phyloP scores from a whole-genome alignment of 345 rosid species.

The Gynandropsis gynandra region DNA sequence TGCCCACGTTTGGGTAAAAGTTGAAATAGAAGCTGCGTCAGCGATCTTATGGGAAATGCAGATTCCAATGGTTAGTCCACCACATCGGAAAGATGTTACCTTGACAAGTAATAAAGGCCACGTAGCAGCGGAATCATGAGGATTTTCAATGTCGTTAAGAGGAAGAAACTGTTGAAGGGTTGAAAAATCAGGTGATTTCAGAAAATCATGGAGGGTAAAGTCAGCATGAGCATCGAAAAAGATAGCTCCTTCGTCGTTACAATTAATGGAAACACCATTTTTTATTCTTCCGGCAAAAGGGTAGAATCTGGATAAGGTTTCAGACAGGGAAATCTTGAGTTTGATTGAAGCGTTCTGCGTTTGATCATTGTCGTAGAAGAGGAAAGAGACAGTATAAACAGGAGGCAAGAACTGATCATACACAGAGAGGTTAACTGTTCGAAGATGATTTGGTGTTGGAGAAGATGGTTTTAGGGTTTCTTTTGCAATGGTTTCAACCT shows the following conservation, averaged over 20 bases:
- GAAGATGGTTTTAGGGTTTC: slow-evolving; percentile 30
- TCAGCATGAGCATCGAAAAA: slow-evolving; percentile 28
- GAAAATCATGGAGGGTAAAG: slow-evolving; percentile 23
- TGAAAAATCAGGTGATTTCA: slow-evolving; percentile 18
- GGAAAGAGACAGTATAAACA: slow-evolving; percentile 16
- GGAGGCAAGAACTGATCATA: slow-evolving; percentile 29
- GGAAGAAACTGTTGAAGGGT: slow-evolving; percentile 22
- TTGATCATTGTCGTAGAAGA: slow-evolving; percentile 20
- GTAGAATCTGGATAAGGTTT: slow-evolving; percentile 33
- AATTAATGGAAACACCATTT: slow-evolving; percentile 23
- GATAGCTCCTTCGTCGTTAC: slow-evolving; percentile 34
- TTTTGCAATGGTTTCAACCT: slow-evolving; percentile 20
- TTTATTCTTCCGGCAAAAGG: slow-evolving; percentile 39
- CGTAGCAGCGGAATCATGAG: not conserved
- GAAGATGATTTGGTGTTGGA: slow-evolving; percentile 25
- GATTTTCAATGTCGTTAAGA: not conserved
- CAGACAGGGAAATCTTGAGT: slow-evolving; percentile 31
- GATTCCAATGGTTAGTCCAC: slow-evolving; percentile 34
- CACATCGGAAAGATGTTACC: slow-evolving; percentile 30
- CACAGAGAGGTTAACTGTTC: slow-evolving; percentile 16
- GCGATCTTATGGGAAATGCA: slow-evolving; percentile 38
- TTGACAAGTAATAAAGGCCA: slow-evolving; percentile 18
- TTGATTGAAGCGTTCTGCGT: not conserved
- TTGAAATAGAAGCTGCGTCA: slow-evolving; percentile 36
- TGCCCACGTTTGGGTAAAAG: slow-evolving; percentile 22